A percentile compares a stretch with the other conserved stretches of the same genome.
Conservation (phyloP, 2,329 filamentous ascomycete species). For the Pseudogymnoascus sp. region DNA sequence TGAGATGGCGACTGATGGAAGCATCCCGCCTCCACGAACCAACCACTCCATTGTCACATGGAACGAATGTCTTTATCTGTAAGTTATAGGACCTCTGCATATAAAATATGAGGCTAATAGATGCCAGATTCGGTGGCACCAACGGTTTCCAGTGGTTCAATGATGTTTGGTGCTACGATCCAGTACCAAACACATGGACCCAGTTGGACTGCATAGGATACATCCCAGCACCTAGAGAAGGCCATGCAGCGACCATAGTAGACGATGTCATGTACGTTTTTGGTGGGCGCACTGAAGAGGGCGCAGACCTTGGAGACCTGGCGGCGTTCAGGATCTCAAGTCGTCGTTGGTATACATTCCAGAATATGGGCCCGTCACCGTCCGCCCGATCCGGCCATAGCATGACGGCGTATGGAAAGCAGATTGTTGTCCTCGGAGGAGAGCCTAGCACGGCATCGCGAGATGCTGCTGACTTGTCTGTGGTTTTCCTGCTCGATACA, state of each 20-base stretch:
- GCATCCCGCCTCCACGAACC: slow-evolving; percentile 78
- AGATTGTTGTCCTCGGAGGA: slow-evolving; percentile 84
- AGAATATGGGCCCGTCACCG: slow-evolving; percentile 97
- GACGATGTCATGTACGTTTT: slow-evolving; percentile 99
- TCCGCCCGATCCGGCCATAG: slow-evolving; percentile 92
- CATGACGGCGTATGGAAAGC: slow-evolving; percentile 92
- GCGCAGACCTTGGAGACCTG: slow-evolving; percentile 83
- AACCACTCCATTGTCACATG: slow-evolving; percentile 91
- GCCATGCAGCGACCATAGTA: slow-evolving; percentile 86
- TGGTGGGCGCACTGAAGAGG: slow-evolving; percentile 89
- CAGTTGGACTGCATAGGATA: slow-evolving; percentile 96
- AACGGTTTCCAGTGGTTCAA: slow-evolving; percentile 98
- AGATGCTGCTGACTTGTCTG: slow-evolving; percentile 74
- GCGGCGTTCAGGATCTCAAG: slow-evolving; percentile 79
- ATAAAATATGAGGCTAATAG: slow-evolving; percentile 16
- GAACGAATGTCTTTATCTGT: slow-evolving; percentile 91
- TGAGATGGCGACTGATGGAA: slow-evolving; percentile 48
- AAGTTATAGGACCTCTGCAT: slow-evolving; percentile 35
- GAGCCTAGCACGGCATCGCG: slow-evolving; percentile 85
- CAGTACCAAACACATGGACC: slow-evolving; percentile 72
- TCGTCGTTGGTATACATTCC: slow-evolving; percentile 96
- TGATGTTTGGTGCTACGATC: slow-evolving; percentile 95
- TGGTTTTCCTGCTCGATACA: slow-evolving; percentile 89
- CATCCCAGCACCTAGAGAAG: slow-evolving; percentile 87
- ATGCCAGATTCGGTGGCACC: slow-evolving; percentile 80